Base-by-base conservation (phyloP, 2,329 filamentous ascomycete species). In the Samsoniella hepiali region DNA sequence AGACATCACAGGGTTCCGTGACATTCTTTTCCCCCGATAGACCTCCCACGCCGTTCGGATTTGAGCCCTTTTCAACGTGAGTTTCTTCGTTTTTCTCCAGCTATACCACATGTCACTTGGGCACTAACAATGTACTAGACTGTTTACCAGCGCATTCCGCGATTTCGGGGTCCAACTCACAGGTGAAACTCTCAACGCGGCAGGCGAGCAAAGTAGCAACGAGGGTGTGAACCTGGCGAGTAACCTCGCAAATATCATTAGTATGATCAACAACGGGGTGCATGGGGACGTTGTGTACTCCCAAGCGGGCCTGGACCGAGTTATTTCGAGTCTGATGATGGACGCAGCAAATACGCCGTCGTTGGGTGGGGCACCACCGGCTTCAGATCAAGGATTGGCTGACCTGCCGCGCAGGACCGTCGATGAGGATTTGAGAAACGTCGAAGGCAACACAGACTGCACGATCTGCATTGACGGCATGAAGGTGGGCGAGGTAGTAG, bases 401-500 rank as follows among this genome's bases (percentile, higher is more conserved):
- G 82, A 84, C 3, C 78, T 99, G 5, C 86, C 91, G 9, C 89
- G 88, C 69, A 89, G 88, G 68, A 84, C 84, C 50, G 80, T 95
- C 2, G 85, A 91, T 58, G 79, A 84, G 63, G 83, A 88, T 49
- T 88, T 96, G 84, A 79, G 96, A 6, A 83, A 81, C 1, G 73
- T 78, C 0, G 84, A 87, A 61, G 84, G 83, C 7, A 91, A 89
- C 64, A 89, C 87, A 49, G 93, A 97, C 72, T 99, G 95, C 74
- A 93, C 91, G 42, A 97, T 99, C 64, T 99, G 95, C 76, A 96
- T 98, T 80, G 93, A 97, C 62, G 85, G 91, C 34, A 88, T 96
- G 66, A 82, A 85, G 32, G 72, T 90, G 42, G 90, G 87, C 11
- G 87, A 91, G 36, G 87, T 91, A 72, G 91, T 94, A 5, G 85